phyloP scores from a whole-genome alignment of 2,329 filamentous ascomycete species.

The Fusarium papillatum region DNA sequence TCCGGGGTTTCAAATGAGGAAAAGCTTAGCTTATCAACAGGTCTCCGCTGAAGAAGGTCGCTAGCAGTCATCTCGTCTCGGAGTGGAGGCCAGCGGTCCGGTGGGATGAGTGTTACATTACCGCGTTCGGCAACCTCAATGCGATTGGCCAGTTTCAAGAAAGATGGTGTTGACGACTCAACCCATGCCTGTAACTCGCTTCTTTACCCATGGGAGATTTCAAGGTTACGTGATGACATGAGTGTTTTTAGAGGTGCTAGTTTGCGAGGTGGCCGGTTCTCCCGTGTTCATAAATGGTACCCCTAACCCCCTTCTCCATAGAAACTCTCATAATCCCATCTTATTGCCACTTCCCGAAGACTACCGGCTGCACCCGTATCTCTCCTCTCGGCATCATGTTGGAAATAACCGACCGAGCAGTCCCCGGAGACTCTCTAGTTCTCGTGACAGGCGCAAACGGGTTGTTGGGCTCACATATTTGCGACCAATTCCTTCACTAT shows the following conservation, averaged over 20 bases:
- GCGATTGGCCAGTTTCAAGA: not conserved
- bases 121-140: not conserved
- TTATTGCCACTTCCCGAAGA: not conserved
- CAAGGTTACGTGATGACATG: not conserved
- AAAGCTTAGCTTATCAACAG: not conserved
- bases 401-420: not conserved
- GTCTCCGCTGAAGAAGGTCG: not conserved
- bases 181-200: not conserved
- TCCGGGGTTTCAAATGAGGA: not conserved
- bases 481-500: conserved; percentile 49
- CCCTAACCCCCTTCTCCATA: not conserved
- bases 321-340: not conserved
- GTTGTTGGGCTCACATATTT: conserved; percentile 54
- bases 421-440: conserved; percentile 43
- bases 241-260: not conserved
- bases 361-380: too few relatives aligned
- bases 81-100: too few relatives aligned
- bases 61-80: not conserved
- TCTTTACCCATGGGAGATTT: not conserved
- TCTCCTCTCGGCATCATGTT: not conserved
- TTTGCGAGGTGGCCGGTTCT: not conserved
- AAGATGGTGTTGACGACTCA: not conserved
- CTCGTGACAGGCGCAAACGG: conserved; percentile 58
- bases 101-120: not conserved
- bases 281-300: not conserved